Conservation (phyloP, 148 eudicot species). For the Nyssa sinensis region DNA sequence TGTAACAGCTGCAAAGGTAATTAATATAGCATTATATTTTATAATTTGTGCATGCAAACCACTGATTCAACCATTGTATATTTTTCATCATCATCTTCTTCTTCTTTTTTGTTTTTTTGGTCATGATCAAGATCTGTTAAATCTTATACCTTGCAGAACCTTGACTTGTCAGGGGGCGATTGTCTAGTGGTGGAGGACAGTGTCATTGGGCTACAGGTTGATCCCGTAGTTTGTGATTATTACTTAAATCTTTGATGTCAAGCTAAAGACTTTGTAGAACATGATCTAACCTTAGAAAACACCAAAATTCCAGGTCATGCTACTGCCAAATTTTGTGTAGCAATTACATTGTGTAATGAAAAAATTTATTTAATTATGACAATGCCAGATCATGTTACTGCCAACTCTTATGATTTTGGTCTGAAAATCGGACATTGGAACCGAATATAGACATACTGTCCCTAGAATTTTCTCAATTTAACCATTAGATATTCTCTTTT, state of each 20-base stretch:
- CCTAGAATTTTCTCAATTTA: background rate
- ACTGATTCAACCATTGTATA: background rate
- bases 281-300: background rate
- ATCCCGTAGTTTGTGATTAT: background rate
- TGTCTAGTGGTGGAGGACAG: slow-evolving; percentile 96
- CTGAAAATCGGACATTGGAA: background rate
- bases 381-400: background rate
- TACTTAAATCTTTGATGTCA: background rate
- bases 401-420: background rate
- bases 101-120: too few relatives aligned
- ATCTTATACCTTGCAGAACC: slow-evolving; percentile 46
- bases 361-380: background rate
- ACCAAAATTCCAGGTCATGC: background rate
- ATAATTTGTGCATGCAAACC: background rate
- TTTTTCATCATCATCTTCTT: too few relatives aligned
- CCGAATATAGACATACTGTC: background rate
- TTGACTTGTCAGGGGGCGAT: slow-evolving; percentile 64
- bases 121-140: slow-evolving; percentile 5
- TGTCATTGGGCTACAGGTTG: slow-evolving; percentile 93
- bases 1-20: slow-evolving; percentile 74
- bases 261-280: background rate
- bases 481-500: background rate
- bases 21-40: background rate
- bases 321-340: background rate
- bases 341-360: background rate